Base-by-base conservation (phyloP, 352 stramenopile species). In the Paralagenidium karlingii region DNA sequence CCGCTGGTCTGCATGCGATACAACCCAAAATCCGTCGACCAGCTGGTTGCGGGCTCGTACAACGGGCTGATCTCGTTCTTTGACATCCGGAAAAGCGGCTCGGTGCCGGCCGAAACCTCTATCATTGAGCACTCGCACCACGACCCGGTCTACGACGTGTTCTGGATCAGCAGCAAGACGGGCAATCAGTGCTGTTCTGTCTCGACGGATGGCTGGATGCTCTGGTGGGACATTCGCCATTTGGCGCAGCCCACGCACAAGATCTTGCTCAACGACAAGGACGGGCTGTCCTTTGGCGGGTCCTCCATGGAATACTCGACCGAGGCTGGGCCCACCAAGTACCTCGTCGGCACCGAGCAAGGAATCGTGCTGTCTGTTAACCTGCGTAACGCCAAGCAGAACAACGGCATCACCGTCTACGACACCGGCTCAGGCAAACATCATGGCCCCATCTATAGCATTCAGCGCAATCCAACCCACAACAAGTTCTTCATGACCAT, bases 401-500 rank as follows among this genome's bases (percentile, higher is more conserved):
- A 98, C 64, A 97, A 97, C 47, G 93, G 87, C n/a, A 94, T 98
- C 44, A 91, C 82, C 12, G 70, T 98, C 1, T 97, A 97, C 55
- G 93, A 98, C 61, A 93, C 69, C 34, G 84, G 78, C 27, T 55
- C 86, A 10, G 92, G 92, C 24, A 97, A 97, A 51, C 94, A 98
- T 58, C 90, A 97, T 51, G 94, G 91, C 0, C 86, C 93, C 26
- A 96, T 98, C 51, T 96, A 90, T 51, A 81, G 69, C 28, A 97
- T 98, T 55, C 87, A 97, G 58, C 77, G 94, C 19, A 98, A 98
- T 51, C 94, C 94, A 25, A 94, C 78, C n/a, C 86, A 98, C 55
- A 96, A 93, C 61, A 98, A 98, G 54, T 98, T 96, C 51, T 98
- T 98, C 63, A 81, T 98, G 63, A 98, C 91, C 10, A 87, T 98